Percentiles rank a stretch among this genome's conserved stretches.
Evolutionary conservation across 306 rosid genomes (phyloP).

Genomic region (Castanospermum australe): DNA sequence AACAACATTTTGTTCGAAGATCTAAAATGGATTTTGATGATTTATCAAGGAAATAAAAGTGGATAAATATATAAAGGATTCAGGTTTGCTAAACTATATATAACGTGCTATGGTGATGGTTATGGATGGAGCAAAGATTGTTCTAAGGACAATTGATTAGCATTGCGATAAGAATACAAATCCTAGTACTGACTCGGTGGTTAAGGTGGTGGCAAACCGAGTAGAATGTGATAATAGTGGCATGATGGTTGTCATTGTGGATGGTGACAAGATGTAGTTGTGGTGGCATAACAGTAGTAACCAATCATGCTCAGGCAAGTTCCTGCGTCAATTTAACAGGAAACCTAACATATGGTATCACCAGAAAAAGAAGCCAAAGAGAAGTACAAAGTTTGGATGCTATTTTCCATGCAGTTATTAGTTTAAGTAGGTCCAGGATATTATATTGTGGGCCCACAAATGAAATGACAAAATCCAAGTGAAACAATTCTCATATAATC

Average conservation of each 20-base stretch:
- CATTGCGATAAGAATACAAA: background rate
- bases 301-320: background rate
- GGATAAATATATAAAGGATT: background rate
- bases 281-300: background rate
- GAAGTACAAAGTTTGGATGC: background rate
- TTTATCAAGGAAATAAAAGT: background rate
- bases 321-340: background rate
- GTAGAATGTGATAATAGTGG: conserved; percentile 10
- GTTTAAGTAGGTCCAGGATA: background rate
- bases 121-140: conserved; percentile 4
- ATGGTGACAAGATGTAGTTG: background rate
- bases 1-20: background rate
- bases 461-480: conserved; percentile 13
- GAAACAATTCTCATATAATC: background rate
- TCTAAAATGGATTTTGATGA: background rate
- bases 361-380: conserved; percentile 13
- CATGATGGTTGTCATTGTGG: background rate
- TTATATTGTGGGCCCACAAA: background rate
- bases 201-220: background rate
- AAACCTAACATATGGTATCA: background rate
- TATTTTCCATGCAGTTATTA: background rate
- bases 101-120: background rate
- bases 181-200: conserved; percentile 3
- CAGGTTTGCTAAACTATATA: background rate
- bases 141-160: background rate